Percentiles rank a stretch among this genome's conserved stretches.
phyloP scores from a whole-genome alignment of 495 filamentous ascomycete species.

The Penicillium goetzii region DNA sequence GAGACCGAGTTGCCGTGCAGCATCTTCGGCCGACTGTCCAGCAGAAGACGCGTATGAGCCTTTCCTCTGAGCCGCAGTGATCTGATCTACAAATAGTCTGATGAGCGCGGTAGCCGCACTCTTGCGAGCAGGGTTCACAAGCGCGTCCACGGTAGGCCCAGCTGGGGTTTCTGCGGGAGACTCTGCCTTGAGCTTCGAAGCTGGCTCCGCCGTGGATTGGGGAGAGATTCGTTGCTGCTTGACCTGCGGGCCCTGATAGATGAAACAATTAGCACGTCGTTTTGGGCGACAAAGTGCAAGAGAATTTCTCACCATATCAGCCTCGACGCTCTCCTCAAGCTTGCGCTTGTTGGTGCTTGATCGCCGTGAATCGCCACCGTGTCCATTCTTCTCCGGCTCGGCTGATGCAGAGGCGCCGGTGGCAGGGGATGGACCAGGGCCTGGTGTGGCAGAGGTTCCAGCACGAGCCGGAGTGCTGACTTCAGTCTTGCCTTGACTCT shows the following conservation, averaged over 20 bases:
- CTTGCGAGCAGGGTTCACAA: constrained; percentile 52
- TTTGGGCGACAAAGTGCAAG: background rate
- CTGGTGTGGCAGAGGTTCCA: constrained; percentile 37
- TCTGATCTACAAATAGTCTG: constrained; percentile 57
- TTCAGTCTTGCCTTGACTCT: constrained; percentile 47
- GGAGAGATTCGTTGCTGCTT: constrained; percentile 48
- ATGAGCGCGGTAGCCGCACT: constrained; percentile 54
- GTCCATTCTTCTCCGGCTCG: constrained; percentile 40
- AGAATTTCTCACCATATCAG: constrained; percentile 38
- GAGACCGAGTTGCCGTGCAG: constrained; percentile 62
- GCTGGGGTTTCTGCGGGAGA: constrained; percentile 25
- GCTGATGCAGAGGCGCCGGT: constrained; percentile 30
- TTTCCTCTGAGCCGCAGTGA: constrained; percentile 53
- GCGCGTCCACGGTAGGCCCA: constrained; percentile 41
- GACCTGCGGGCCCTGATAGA: constrained; percentile 41
- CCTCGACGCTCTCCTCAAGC: constrained; percentile 44
- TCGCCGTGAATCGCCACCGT: constrained; percentile 31
- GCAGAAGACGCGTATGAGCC: constrained; percentile 56
- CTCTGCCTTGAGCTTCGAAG: constrained; percentile 40
- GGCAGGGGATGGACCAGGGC: constrained; percentile 30
- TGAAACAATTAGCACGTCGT: constrained; percentile 14
- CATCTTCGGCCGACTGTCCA: constrained; percentile 53
- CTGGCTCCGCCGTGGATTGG: constrained; percentile 21
- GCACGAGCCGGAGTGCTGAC: constrained; percentile 37
- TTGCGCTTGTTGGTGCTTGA: constrained; percentile 50